A percentile compares a stretch with the other conserved stretches of the same genome.
Evolutionary conservation across 192 early-diverging fungal genomes (phyloP).

Genomic region (Umbelopsis sp.): DNA sequence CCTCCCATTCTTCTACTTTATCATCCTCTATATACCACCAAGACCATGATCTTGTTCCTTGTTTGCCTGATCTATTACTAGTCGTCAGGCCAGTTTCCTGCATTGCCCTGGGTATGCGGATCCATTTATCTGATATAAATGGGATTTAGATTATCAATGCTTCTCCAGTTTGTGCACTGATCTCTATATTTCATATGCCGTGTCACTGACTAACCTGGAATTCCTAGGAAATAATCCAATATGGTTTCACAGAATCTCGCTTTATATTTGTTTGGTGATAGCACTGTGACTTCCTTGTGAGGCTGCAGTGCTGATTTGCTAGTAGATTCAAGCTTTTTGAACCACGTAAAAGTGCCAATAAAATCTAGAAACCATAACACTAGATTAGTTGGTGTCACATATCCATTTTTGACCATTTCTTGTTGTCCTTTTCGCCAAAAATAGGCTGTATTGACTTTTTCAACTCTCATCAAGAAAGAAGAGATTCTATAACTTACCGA

Average conservation of each 20-base stretch:
- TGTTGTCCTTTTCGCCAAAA: no score
- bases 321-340: slow-evolving; percentile 89
- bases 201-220: slow-evolving; percentile 64
- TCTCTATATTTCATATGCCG: neutral
- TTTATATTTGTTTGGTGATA: slow-evolving; percentile 93
- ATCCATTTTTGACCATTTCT: no score
- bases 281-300: slow-evolving; percentile 87
- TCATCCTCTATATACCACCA: slow-evolving; percentile 20
- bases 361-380: slow-evolving; percentile 64
- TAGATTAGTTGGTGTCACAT: neutral
- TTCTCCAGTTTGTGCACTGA: neutral
- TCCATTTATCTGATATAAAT: neutral
- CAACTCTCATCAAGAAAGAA: neutral
- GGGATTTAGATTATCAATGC: neutral
- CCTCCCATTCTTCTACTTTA: slow-evolving; percentile 19
- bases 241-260: slow-evolving; percentile 88
- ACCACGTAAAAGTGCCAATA: slow-evolving; percentile 96
- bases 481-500: slow-evolving; percentile 45
- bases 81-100: neutral
- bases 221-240: slow-evolving; percentile 84
- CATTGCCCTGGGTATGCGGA: neutral
- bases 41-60: neutral
- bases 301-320: slow-evolving; percentile 70
- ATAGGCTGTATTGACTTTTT: no score
- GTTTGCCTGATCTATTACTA: neutral